Evolutionary conservation across 306 rosid genomes (phyloP), one percentile per base, ranked within the genome.

Genomic region (Quercus cerris): DNA sequence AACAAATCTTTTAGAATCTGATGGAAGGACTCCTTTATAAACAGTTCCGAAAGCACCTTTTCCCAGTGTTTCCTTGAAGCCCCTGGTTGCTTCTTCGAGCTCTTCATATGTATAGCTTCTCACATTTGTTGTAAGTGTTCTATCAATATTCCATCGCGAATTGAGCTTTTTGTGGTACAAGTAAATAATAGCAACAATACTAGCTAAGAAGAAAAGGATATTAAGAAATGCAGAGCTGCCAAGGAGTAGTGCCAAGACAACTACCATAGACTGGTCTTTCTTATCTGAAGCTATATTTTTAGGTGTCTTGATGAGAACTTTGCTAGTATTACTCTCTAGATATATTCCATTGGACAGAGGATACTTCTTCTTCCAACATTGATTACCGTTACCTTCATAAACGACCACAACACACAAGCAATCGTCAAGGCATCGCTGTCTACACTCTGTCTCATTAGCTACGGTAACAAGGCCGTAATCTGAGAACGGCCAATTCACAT

Each of bases 271-370:
- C 74, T 15, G 73, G 31, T 73, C 46, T 63, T 63, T 35, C 35
- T 18, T 15, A 20, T 9, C 14, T 11, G 31, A 31, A 14, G 10
- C 64, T 35, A 6, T 1, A 54, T 6, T 23, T 73, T 22, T 73
- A 9, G 4, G 4, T 38, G 74, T 17, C 35, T 74, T 74, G 23
- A 80, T 27, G 1, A 74, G 20, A 27, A 75, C 55, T 71, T 8
- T 67, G 23, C 75, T 64, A 1, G 17, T n/a, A 1, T 3, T 0
- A 20, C 7, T 41, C 19, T 4, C 4, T 41, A 30, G 3, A 17
- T 25, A 5, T 18, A 78, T 78, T 81, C 83, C 88, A 75, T 78
- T 71, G 20, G 76, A 74, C 75, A 81, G 30, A 22, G 85, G 88
- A 63, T 74, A 41, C 38, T 62, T 75, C 83, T 81, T 81, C 59